Evolutionary conservation across 768 basidiomycete species (phyloP), one percentile per base, ranked within the genome.

Genomic region (Amanita exitialis): DNA sequence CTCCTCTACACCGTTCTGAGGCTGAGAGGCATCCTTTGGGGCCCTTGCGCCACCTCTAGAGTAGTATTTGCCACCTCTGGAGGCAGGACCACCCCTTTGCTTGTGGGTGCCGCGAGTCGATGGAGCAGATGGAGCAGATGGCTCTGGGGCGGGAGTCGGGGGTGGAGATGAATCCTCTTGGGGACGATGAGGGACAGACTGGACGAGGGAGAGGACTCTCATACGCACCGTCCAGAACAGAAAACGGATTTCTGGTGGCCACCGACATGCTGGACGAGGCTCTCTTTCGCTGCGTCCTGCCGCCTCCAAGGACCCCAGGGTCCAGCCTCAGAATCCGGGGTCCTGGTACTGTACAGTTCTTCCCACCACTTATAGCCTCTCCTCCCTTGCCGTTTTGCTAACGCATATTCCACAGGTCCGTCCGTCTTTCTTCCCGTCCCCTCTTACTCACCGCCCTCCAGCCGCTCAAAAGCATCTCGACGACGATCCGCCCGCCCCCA

Each of bases 381-480:
- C 43, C 37, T 6, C 13, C 7, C 25, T n/a, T 37, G 25, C 38
- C 5, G 0, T 47, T 37, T 56, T 44, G 51, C 54, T 53, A 79
- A 83, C 79, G 79, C 80, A 76, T 72, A 74, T 64, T 58, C 54
- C 74, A 80, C 84, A 83, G 81, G 83, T 82, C 58, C 56, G 78
- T 67, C 45, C 2, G 8, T 53, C 2, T 23, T 37, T 18, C n/a
- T 8, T n/a, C 21, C 9, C 8, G 23, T 5, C 32, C 9, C 12
- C 34, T 42, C 38, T 43, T 34, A 43, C 62, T 69, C 48, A 64
- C 54, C 5, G 1, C 12, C 28, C 3, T 47, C 32, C 34, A 88
- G 86, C 78, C 77, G 62, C 70, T 71, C 62, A 79, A 87, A 90
- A 90, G 88, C 88, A 90, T 90, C 88, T 89, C 83, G 77, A 81